A percentile compares a stretch with the other conserved stretches of the same genome.
phyloP scores from a whole-genome alignment of 306 rosid species.

The Alnus rubra region DNA sequence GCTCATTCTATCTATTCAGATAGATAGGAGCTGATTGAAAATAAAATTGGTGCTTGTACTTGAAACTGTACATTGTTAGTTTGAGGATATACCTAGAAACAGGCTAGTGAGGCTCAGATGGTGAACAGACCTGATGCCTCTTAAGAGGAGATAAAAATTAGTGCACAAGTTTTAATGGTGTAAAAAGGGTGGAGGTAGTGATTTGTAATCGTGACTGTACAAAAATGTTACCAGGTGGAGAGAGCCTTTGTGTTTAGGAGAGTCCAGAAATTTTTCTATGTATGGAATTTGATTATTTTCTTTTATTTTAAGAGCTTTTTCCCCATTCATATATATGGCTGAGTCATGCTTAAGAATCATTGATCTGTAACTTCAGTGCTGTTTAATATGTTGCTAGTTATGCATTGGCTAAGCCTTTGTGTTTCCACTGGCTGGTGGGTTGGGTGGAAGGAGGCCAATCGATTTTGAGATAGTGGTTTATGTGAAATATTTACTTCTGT shows the following conservation, averaged over 20 bases:
- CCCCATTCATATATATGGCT: neutral
- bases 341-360: neutral
- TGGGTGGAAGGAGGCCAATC: too few relatives aligned
- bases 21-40: conserved; percentile 41
- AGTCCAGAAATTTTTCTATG: conserved; percentile 30
- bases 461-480: too few relatives aligned
- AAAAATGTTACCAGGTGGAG: conserved; percentile 43
- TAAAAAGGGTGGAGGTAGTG: conserved; percentile 46
- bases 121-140: conserved; percentile 34
- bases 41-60: conserved; percentile 51
- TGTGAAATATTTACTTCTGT: too few relatives aligned
- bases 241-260: conserved; percentile 27
- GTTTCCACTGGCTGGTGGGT: neutral
- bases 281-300: conserved; percentile 29
- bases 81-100: conserved; percentile 52
- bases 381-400: neutral
- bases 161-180: conserved; percentile 50
- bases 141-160: conserved; percentile 43
- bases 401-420: neutral
- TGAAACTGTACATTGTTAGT: conserved; percentile 58
- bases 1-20: conserved; percentile 40
- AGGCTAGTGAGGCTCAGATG: conserved; percentile 47
- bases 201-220: conserved; percentile 48
- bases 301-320: conserved; percentile 8
- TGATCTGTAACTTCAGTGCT: neutral